Conservation (phyloP, 2,329 filamentous ascomycete species). For the Apiospora aurea region DNA sequence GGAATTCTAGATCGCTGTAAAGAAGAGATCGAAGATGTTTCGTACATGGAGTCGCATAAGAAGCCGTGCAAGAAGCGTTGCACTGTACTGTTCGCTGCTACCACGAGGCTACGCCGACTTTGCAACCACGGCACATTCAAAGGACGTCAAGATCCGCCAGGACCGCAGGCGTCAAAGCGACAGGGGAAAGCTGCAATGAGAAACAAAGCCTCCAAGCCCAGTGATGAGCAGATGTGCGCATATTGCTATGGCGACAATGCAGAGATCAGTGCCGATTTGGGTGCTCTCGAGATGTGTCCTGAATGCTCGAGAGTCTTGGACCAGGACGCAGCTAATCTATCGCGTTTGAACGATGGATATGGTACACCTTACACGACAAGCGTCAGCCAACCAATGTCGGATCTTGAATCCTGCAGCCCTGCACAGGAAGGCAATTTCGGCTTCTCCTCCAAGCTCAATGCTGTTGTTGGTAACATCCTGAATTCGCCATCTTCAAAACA, state of each 20-base stretch:
- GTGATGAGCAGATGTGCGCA: slow-evolving; percentile 10
- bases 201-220: background rate
- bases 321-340: background rate
- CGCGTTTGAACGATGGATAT: too few species aligned
- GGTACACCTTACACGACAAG: too few species aligned
- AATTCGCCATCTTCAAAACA: background rate
- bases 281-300: slow-evolving; percentile 22
- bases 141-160: background rate
- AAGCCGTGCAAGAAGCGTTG: background rate
- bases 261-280: background rate
- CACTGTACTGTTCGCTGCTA: background rate
- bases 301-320: slow-evolving; percentile 19
- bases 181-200: background rate
- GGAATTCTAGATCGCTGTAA: slow-evolving; percentile 22
- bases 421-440: background rate
- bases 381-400: too few species aligned
- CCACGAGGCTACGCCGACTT: slow-evolving; percentile 18
- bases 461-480: background rate
- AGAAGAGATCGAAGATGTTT: slow-evolving; percentile 10
- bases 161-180: background rate
- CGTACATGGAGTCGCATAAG: background rate
- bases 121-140: slow-evolving; percentile 6
- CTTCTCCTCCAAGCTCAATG: slow-evolving; percentile 4
- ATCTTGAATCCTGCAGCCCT: too few species aligned
- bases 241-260: slow-evolving; percentile 20